phyloP scores from a whole-genome alignment of 768 basidiomycete species.

The Dentipellis sp. region DNA sequence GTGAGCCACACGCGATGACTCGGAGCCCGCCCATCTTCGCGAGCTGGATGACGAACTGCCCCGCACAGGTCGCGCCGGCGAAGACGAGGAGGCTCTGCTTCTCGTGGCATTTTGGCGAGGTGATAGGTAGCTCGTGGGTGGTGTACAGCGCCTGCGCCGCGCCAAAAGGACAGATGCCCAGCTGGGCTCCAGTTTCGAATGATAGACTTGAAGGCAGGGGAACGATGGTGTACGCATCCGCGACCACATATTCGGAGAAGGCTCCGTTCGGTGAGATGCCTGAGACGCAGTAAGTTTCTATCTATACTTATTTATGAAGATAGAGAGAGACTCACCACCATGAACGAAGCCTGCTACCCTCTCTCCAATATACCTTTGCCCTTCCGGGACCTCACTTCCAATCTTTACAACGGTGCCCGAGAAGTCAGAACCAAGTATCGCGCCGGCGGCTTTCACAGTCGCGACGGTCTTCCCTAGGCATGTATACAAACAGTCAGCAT shows the following conservation, averaged over 20 bases:
- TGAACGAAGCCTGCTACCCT: constrained; percentile 5
- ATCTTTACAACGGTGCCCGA: constrained; percentile 11
- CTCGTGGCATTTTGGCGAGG: constrained; percentile 1
- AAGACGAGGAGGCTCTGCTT: constrained; percentile 5
- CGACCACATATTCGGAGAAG: constrained; percentile 8
- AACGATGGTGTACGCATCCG: constrained; percentile 1
- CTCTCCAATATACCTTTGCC: constrained; percentile 10
- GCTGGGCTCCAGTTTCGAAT: constrained; percentile 11
- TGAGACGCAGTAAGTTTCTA: not conserved
- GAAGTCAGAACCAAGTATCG: constrained; percentile 8
- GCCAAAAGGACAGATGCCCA: constrained; percentile 3
- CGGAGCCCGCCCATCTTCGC: constrained; percentile 22
- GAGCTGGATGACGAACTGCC: constrained; percentile 24
- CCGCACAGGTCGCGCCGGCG: constrained; percentile 23
- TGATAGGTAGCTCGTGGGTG: not conserved
- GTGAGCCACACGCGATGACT: constrained; percentile 25
- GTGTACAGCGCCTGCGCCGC: constrained; percentile 8
- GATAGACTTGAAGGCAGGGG: constrained; percentile 6
- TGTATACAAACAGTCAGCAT: not conserved
- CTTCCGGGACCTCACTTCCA: constrained; percentile 5
- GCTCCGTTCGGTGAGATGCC: not conserved
- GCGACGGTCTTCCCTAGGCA: not conserved
- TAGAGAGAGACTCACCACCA: not conserved
- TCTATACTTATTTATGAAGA: too few species aligned
- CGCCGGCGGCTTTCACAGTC: not conserved